A percentile compares a stretch with the other conserved stretches of the same genome.
Evolutionary conservation across 345 rosid species (phyloP).

Genomic region (Gossypium herbaceum): DNA sequence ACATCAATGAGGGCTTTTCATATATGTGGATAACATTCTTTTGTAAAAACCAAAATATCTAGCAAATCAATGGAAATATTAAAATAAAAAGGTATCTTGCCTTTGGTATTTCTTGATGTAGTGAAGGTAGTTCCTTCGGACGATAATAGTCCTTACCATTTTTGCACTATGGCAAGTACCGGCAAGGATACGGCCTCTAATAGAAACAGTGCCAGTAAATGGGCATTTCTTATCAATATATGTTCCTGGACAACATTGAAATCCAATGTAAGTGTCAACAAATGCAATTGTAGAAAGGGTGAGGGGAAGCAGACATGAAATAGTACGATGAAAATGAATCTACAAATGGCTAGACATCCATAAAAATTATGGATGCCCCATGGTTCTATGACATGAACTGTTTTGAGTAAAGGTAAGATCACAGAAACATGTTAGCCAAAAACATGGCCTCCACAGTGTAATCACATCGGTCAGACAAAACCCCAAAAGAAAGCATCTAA

Average conservation of each 20-base stretch:
- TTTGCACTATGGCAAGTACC: constrained; percentile 24
- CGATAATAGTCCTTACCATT: constrained; percentile 20
- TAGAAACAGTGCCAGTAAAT: constrained; percentile 19
- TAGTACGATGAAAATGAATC: not conserved
- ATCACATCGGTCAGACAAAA: not conserved
- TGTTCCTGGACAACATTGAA: not conserved
- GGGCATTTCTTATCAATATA: constrained; percentile 23
- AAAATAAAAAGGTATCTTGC: not conserved
- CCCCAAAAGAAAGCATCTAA: not conserved
- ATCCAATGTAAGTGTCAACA: not conserved
- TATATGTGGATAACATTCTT: not conserved
- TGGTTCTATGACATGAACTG: not conserved
- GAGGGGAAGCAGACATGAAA: not conserved
- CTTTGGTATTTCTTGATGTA: constrained; percentile 20
- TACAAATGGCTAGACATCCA: not conserved
- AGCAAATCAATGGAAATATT: not conserved
- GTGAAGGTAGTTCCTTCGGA: constrained; percentile 22
- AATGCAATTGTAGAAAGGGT: not conserved
- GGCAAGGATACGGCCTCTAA: constrained; percentile 20
- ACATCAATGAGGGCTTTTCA: not conserved
- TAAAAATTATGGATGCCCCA: not conserved
- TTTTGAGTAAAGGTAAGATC: not conserved
- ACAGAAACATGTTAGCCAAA: not conserved
- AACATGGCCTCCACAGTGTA: not conserved
- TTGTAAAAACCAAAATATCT: not conserved